Evolutionary conservation across 2,329 filamentous ascomycete genomes (phyloP).

Genomic region (Microcyclosporella mali): DNA sequence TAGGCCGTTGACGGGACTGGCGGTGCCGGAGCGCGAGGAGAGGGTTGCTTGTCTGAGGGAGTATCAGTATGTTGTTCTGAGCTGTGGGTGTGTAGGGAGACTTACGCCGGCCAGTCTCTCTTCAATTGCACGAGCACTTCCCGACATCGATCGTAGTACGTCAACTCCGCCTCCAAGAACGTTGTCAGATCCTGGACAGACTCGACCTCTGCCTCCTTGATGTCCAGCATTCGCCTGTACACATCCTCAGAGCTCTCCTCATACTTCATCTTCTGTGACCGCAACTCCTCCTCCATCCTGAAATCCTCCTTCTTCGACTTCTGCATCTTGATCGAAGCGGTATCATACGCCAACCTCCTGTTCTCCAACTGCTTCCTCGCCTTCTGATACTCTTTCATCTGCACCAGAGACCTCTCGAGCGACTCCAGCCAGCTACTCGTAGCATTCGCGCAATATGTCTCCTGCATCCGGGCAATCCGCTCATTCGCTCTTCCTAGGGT

Average conservation of each 20-base stretch:
- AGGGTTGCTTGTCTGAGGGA: conserved; percentile 3
- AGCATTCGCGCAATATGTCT: conserved; percentile 70
- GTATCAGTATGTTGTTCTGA: not conserved
- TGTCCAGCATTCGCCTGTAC: conserved; percentile 86
- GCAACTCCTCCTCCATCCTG: conserved; percentile 84
- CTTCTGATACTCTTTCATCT: conserved; percentile 95
- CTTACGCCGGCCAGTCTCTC: conserved; percentile 61
- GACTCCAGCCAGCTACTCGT: conserved; percentile 84
- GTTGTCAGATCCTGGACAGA: conserved; percentile 70
- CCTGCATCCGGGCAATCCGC: conserved; percentile 76
- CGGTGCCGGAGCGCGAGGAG: conserved; percentile 21
- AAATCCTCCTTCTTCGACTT: conserved; percentile 94
- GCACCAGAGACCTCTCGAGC: conserved; percentile 78
- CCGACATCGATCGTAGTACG: conserved; percentile 83
- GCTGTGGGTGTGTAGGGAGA: conserved; percentile 26
- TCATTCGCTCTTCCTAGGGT: conserved; percentile 80
- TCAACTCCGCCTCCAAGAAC: conserved; percentile 83
- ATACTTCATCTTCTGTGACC: conserved; percentile 87
- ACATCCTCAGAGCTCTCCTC: conserved; percentile 94
- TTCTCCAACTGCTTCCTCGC: conserved; percentile 91
- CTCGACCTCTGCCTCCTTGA: conserved; percentile 84
- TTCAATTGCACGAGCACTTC: conserved; percentile 70
- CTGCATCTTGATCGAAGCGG: conserved; percentile 81
- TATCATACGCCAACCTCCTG: conserved; percentile 83
- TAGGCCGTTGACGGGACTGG: conserved; percentile 26